Percentiles rank a stretch among this genome's conserved stretches.
These are phyloP conservation scores for Ophiosphaerella korrae DNA, from an alignment of 2,329 filamentous ascomycete genomes.

Conservation along the genomic window DNA sequence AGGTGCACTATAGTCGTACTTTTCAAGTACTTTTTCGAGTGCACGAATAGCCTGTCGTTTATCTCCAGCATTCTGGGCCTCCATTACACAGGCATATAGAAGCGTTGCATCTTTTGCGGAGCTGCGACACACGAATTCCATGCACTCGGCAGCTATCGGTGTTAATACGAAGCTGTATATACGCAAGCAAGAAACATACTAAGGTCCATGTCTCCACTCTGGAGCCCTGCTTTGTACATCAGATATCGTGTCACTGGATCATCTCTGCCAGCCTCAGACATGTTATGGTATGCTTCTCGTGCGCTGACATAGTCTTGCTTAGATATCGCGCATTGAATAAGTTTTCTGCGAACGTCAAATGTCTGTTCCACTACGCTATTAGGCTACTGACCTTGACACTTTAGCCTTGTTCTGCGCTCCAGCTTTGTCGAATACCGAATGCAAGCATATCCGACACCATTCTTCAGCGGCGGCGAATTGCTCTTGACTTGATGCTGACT, in stretches of 20 bases:
- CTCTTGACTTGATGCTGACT: constrained; percentile 60
- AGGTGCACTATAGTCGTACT: constrained; percentile 56
- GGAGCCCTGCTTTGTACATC: constrained; percentile 74
- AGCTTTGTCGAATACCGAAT: constrained; percentile 68
- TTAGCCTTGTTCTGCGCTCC: constrained; percentile 71
- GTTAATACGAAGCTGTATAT: constrained; percentile 9
- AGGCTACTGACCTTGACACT: constrained; percentile 62
- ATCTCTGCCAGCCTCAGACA: constrained; percentile 63
- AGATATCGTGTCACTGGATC: constrained; percentile 73
- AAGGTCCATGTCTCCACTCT: constrained; percentile 60
- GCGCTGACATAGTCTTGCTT: constrained; percentile 62
- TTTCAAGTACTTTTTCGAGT: constrained; percentile 65
- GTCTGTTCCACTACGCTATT: not conserved
- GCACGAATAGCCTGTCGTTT: constrained; percentile 63
- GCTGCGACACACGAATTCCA: constrained; percentile 63
- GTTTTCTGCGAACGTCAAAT: constrained; percentile 61
- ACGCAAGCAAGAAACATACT: constrained; percentile 42
- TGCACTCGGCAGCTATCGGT: constrained; percentile 63
- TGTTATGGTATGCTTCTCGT: constrained; percentile 60
- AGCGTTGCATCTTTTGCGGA: constrained; percentile 63
- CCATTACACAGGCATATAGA: constrained; percentile 79
- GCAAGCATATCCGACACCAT: constrained; percentile 75
- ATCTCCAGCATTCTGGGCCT: constrained; percentile 71
- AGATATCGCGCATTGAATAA: constrained; percentile 71
- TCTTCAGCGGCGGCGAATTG: constrained; percentile 61